Evolutionary conservation across 1,284 basidiomycete species (phyloP).

Genomic region (Rhodotorula sp.): DNA sequence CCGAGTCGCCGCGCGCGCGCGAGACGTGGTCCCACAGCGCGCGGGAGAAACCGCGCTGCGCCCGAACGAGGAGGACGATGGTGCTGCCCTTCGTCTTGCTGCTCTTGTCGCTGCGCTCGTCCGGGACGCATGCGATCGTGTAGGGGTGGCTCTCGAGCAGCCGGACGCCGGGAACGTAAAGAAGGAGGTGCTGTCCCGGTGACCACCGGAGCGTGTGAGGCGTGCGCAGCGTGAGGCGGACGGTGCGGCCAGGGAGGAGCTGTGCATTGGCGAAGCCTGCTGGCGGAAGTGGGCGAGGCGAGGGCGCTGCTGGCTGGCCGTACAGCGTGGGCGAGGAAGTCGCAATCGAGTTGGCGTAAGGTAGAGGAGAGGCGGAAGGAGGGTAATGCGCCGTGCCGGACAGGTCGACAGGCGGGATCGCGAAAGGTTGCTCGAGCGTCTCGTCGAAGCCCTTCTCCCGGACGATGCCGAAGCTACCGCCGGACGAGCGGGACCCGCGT

Average conservation of each 20-base stretch:
- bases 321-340: constrained; percentile 7
- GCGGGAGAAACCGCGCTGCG: constrained; percentile 73
- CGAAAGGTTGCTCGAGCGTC: constrained; percentile 13
- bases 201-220: constrained; percentile 67
- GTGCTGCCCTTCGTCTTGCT: constrained; percentile 53
- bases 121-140: constrained; percentile 66
- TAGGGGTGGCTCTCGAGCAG: constrained; percentile 75
- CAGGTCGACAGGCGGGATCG: background rate
- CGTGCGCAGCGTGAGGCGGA: constrained; percentile 70
- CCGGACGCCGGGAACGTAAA: constrained; percentile 70
- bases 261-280: constrained; percentile 74
- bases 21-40: constrained; percentile 65
- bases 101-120: constrained; percentile 50
- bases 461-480: constrained; percentile 10
- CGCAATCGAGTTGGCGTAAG: background rate
- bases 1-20: constrained; percentile 1
- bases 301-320: constrained; percentile 6
- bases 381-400: constrained; percentile 18
- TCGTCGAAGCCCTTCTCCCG: constrained; percentile 25
- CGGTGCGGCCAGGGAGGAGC: constrained; percentile 72
- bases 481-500: background rate
- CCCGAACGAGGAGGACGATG: constrained; percentile 72
- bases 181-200: constrained; percentile 76
- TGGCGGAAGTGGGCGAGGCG: constrained; percentile 54
- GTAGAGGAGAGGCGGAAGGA: constrained; percentile 6